phyloP scores from a whole-genome alignment of 192 early-diverging fungal species.

The Polychytrium aggregatum region DNA sequence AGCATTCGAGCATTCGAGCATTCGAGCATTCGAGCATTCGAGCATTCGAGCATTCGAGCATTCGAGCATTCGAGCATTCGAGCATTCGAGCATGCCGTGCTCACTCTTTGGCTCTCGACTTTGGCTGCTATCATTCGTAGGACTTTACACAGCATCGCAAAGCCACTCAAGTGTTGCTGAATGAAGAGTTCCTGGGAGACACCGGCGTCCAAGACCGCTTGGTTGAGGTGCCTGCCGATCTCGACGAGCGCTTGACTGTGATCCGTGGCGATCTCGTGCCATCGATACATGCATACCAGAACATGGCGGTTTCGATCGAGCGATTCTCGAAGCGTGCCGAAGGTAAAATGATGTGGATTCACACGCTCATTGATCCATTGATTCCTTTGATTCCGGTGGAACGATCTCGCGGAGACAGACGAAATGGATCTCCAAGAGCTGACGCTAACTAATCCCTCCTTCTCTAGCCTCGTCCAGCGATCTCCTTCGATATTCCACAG shows the following conservation, averaged over 20 bases:
- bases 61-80: neutral
- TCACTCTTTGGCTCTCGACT: neutral
- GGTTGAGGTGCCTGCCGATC: slow-evolving; percentile 31
- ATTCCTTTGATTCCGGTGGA: no score
- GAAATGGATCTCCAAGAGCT: no score
- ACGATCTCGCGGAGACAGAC: no score
- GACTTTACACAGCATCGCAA: slow-evolving; percentile 49
- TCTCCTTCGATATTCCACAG: slow-evolving; percentile 40
- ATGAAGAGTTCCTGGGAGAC: slow-evolving; percentile 43
- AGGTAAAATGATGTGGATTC: slow-evolving; percentile 26
- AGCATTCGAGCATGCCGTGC: neutral
- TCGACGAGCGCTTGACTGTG: slow-evolving; percentile 38
- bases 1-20: neutral
- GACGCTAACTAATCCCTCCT: neutral
- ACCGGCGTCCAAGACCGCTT: slow-evolving; percentile 24
- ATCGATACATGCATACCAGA: slow-evolving; percentile 47
- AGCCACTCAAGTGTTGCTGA: slow-evolving; percentile 28
- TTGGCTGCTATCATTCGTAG: slow-evolving; percentile 14
- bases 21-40: neutral
- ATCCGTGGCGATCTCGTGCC: slow-evolving; percentile 31
- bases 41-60: neutral
- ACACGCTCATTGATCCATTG: no score
- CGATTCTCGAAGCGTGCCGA: slow-evolving; percentile 49
- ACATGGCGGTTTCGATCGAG: slow-evolving; percentile 48
- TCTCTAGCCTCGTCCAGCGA: slow-evolving; percentile 40